Conservation (phyloP, 176 grass and related monocot species). For the Rhipidocladum racemiflorum region DNA sequence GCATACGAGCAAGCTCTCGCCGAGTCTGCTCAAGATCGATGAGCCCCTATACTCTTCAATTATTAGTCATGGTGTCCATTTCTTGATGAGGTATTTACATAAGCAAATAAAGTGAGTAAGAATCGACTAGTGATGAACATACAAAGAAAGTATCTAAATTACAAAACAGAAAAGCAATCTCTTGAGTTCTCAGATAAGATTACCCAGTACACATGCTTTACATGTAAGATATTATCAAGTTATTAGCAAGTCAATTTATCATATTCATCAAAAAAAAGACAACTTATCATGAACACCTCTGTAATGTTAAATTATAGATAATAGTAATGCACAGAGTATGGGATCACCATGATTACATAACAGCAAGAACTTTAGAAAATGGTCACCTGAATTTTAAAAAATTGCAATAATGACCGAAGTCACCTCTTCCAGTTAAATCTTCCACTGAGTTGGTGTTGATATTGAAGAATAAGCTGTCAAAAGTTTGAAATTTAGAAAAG, state of each 20-base stretch:
- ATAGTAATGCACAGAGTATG: conserved; percentile 20
- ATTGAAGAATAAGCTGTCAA: conserved; percentile 84
- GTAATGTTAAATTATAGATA: not conserved
- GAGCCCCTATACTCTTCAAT: too few relatives aligned
- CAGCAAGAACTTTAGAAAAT: conserved; percentile 10
- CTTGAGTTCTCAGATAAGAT: not conserved
- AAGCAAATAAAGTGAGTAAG: conserved; percentile 24
- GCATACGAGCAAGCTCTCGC: too few relatives aligned
- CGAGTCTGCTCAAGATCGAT: too few relatives aligned
- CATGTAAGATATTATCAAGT: conserved; percentile 18
- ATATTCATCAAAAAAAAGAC: too few relatives aligned
- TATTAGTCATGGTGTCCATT: not conserved
- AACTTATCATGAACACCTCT: conserved; percentile 1
- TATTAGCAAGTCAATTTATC: too few relatives aligned
- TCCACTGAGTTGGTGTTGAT: conserved; percentile 81
- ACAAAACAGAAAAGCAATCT: not conserved
- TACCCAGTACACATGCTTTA: not conserved
- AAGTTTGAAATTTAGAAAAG: conserved; percentile 7
- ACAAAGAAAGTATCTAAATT: conserved; percentile 15
- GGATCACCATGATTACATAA: conserved; percentile 24
- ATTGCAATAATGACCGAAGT: conserved; percentile 18
- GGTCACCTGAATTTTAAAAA: not conserved
- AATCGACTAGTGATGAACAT: not conserved
- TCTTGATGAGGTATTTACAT: conserved; percentile 13
- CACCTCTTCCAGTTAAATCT: conserved; percentile 93